A percentile compares a stretch with the other conserved stretches of the same genome.
Evolutionary conservation across 257 asterid genomes (phyloP).

Genomic region (Gentiana macrophylla): DNA sequence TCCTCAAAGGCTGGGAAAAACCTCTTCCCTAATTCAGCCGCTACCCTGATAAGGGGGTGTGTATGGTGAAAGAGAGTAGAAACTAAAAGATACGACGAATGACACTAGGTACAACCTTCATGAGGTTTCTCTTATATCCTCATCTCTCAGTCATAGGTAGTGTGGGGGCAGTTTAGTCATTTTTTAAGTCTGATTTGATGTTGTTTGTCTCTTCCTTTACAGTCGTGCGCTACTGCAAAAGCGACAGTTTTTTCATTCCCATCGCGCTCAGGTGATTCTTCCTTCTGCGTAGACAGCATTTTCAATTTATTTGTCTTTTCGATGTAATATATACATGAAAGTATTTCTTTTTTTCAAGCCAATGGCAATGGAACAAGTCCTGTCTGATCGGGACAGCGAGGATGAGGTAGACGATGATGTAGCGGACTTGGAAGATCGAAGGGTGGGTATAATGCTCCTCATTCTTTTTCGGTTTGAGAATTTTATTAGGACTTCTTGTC

Average conservation of each 20-base stretch:
- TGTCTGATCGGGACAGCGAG: conserved; percentile 94
- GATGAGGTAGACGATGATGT: conserved; percentile 99
- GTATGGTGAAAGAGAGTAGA: too few relatives aligned
- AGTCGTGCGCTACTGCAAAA: conserved; percentile 91
- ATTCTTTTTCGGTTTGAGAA: background rate
- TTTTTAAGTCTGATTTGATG: conserved; percentile 1
- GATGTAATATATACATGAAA: background rate
- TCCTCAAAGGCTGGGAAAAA: too few relatives aligned
- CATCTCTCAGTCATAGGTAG: too few relatives aligned
- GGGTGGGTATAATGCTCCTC: conserved; percentile 40
- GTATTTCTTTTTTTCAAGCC: conserved; percentile 36
- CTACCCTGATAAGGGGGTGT: too few relatives aligned
- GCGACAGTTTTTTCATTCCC: conserved; percentile 97
- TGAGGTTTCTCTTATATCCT: too few relatives aligned
- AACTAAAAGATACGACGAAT: too few relatives aligned
- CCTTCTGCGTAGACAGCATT: too few relatives aligned
- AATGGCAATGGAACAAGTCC: conserved; percentile 92
- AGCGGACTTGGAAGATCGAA: conserved; percentile 95
- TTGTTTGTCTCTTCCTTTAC: conserved; percentile 9
- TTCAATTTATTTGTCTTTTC: too few relatives aligned
- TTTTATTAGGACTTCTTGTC: too few relatives aligned
- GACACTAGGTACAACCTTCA: too few relatives aligned
- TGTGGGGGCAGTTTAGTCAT: background rate
- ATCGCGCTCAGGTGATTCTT: conserved; percentile 88
- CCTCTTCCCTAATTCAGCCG: too few relatives aligned